A percentile compares a stretch with the other conserved stretches of the same genome.
Evolutionary conservation across 768 basidiomycete genomes (phyloP).

Genomic region (Mycena polygramma): DNA sequence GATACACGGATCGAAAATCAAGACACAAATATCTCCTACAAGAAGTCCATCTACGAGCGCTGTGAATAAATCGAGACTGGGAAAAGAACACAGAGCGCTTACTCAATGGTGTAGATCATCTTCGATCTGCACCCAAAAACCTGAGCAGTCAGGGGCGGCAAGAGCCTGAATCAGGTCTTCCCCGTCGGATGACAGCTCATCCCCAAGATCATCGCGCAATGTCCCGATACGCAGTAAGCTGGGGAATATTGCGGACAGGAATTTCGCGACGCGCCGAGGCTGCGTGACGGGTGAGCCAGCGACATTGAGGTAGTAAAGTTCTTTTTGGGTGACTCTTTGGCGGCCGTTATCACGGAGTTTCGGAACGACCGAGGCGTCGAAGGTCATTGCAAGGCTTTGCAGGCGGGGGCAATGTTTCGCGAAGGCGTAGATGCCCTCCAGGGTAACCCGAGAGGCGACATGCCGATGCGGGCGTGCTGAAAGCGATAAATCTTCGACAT

Average conservation of each 20-base stretch:
- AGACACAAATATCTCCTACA: no score
- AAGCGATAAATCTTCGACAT: neutral
- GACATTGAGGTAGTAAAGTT: neutral
- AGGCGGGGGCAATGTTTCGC: neutral
- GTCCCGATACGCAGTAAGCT: neutral
- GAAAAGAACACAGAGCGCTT: no score
- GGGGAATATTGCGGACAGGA: neutral
- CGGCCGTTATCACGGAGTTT: neutral
- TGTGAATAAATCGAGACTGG: no score
- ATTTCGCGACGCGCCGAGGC: neutral
- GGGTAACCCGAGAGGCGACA: neutral
- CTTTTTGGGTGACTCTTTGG: neutral
- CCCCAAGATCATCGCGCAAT: neutral
- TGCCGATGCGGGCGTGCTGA: neutral
- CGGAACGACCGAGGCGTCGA: conserved; percentile 1
- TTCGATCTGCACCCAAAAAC: no score
- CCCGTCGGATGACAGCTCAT: no score
- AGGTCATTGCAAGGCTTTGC: neutral
- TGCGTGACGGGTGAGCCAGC: neutral
- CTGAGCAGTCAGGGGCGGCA: no score
- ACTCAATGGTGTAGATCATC: no score
- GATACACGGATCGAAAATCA: no score
- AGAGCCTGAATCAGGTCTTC: no score
- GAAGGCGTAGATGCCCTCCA: conserved; percentile 5
- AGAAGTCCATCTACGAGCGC: no score